phyloP scores from a whole-genome alignment of 2,329 filamentous ascomycete genomes.

The Cercospora brassicicola region DNA sequence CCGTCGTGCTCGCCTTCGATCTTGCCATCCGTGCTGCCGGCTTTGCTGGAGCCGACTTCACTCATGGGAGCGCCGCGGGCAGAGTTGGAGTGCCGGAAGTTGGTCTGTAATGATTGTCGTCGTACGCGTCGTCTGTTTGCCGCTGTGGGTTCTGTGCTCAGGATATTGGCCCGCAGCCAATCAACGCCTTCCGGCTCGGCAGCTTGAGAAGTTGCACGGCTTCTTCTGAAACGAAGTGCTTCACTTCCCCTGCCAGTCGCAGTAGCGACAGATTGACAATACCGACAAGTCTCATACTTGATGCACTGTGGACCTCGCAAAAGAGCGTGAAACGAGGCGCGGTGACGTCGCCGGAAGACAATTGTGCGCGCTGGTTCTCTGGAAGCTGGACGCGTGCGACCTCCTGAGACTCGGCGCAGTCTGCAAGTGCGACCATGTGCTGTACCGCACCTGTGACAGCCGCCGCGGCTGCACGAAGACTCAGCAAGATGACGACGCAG shows the following conservation, averaged over 20 bases:
- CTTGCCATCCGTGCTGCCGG: neutral
- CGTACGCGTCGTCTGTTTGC: neutral
- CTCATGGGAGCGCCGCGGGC: neutral
- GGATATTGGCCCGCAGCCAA: neutral
- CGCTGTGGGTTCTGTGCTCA: neutral
- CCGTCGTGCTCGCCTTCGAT: neutral
- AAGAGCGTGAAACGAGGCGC: neutral
- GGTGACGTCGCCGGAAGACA: neutral
- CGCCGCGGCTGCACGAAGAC: neutral
- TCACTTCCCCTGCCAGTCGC: neutral
- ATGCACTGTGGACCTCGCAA: neutral
- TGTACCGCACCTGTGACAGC: neutral
- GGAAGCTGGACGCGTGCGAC: neutral
- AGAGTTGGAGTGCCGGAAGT: neutral
- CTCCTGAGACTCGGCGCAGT: conserved; percentile 1
- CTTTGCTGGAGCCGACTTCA: neutral
- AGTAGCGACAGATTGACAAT: neutral
- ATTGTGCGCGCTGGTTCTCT: neutral
- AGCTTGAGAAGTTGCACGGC: neutral
- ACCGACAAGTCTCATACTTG: neutral
- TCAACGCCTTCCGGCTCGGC: neutral
- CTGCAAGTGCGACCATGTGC: neutral
- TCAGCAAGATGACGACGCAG: neutral
- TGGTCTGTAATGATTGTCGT: neutral
- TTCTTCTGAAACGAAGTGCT: neutral